Evolutionary conservation across 306 rosid species (phyloP).

Genomic region (Heteromeles arbutifolia): DNA sequence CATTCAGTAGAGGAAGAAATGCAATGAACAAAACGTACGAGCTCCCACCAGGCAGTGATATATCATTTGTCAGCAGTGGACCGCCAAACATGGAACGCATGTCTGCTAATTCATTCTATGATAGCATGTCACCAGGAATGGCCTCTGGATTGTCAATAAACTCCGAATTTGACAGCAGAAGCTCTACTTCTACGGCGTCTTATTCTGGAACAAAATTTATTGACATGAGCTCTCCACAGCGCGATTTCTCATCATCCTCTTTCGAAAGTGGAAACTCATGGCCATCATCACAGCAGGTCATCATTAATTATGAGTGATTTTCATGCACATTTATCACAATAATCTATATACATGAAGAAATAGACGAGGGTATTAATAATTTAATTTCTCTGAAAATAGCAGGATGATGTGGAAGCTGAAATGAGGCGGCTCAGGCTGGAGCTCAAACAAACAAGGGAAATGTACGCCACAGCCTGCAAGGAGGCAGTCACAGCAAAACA

Average conservation of each 20-base stretch:
- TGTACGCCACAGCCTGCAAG: slow-evolving; percentile 80
- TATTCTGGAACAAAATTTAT: slow-evolving; percentile 37
- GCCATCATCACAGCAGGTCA: slow-evolving; percentile 23
- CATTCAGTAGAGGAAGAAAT: slow-evolving; percentile 44
- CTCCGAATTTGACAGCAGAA: slow-evolving; percentile 45
- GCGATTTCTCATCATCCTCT: slow-evolving; percentile 34
- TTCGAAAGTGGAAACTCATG: slow-evolving; percentile 34
- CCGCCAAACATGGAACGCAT: slow-evolving; percentile 48
- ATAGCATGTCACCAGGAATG: slow-evolving; percentile 25
- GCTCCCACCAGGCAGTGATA: slow-evolving; percentile 43
- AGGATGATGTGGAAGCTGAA: slow-evolving; percentile 84
- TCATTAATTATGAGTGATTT: background rate
- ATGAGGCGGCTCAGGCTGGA: slow-evolving; percentile 78
- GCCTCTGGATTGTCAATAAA: slow-evolving; percentile 25
- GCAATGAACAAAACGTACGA: slow-evolving; percentile 35
- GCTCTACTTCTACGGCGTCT: slow-evolving; percentile 27
- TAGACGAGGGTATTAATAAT: background rate
- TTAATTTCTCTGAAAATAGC: slow-evolving; percentile 5
- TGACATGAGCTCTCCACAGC: slow-evolving; percentile 19
- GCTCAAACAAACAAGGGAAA: slow-evolving; percentile 80
- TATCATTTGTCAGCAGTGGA: slow-evolving; percentile 64
- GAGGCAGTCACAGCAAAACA: slow-evolving; percentile 62
- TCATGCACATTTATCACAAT: background rate
- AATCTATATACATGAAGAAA: background rate
- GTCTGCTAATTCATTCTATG: slow-evolving; percentile 30